A percentile compares a stretch with the other conserved stretches of the same genome.
Conservation (phyloP, 1,139 yeast species). For the Geotrichum citri-aurantii region DNA sequence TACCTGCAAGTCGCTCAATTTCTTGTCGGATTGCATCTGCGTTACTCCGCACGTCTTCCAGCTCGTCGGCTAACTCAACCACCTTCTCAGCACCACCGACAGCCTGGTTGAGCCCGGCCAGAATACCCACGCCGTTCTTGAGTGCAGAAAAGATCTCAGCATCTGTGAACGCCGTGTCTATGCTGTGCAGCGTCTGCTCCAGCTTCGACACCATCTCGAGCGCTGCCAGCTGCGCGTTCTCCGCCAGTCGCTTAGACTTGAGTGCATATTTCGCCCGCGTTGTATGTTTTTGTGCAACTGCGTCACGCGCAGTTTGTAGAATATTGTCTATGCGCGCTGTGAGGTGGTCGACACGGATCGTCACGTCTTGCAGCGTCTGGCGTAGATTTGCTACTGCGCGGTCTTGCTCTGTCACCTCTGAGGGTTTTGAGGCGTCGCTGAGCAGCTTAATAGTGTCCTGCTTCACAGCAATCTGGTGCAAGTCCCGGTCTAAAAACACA, state of each 20-base stretch:
- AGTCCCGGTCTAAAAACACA: conserved; percentile 30
- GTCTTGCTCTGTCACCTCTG: conserved; percentile 30
- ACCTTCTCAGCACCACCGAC: conserved; percentile 37
- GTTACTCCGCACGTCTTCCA: conserved; percentile 33
- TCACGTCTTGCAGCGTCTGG: conserved; percentile 27
- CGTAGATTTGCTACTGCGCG: conserved; percentile 31
- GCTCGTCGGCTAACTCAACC: conserved; percentile 33
- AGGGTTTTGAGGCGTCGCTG: conserved; percentile 6
- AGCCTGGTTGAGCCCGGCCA: conserved; percentile 31
- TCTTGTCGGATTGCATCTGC: conserved; percentile 34
- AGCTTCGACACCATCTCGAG: conserved; percentile 32
- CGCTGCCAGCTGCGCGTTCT: conserved; percentile 29
- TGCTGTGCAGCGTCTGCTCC: conserved; percentile 31
- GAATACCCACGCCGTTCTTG: conserved; percentile 30
- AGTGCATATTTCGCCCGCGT: conserved; percentile 31
- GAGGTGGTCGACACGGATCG: conserved; percentile 27
- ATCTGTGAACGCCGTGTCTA: conserved; percentile 29
- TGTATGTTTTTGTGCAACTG: conserved; percentile 24
- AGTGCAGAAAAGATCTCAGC: conserved; percentile 31
- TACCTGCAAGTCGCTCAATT: conserved; percentile 25
- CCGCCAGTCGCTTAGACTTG: conserved; percentile 27
- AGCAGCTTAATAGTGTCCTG: conserved; percentile 24
- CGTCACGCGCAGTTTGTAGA: conserved; percentile 26
- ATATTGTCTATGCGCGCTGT: conserved; percentile 24
- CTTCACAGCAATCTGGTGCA: conserved; percentile 21